Base-by-base conservation (phyloP, 805 yeast species). In the Candida namnaoensis region DNA sequence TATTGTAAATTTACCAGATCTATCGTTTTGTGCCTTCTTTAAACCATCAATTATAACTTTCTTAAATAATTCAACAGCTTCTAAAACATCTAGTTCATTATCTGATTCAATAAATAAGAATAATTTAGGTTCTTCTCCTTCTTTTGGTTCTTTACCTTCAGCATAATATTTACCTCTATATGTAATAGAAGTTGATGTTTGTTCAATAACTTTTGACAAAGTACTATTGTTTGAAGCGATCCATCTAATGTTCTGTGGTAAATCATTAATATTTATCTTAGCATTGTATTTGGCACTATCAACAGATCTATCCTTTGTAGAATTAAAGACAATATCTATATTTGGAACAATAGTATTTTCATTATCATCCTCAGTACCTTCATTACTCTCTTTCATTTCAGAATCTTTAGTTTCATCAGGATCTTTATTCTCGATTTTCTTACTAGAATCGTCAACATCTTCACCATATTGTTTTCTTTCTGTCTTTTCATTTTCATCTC, bases 201-300 rank as follows among this genome's bases (percentile, higher is more conserved):
- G 65, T 39, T 88, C 95, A 36, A 77, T 78, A 37, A 88, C 72
- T 51, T 75, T 75, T 1, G 74, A 58, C 34, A 82, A 64, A 37
- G 77, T 80, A 1, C 81, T 80, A 32, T 82, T 72, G 50, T 79
- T 81, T 4, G 88, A 77, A 3, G 83, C 85, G 42, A 68, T 69
- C 95, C 95, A 83, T 52, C 96, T 66, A 0, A 84, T 85, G 25
- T 71, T 67, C 53, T 83, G 88, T 0, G 98, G 95, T 32, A 85
- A 68, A 57, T 93, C 97, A 50, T 91, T 91, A 48, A 91, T 79
- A 38, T 77, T 74, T 38, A 91, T 69, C 32, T 78, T 72, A 0
- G 95, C 84, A 48, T 78, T 82, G 62, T 67, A 87, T 19, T 66
- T 64, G 7, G 65, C 65, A 5, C 66, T 58, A 44, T 78, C 84